Conservation (phyloP, 73 alveolate genomes). For the Uronychia setigera region DNA sequence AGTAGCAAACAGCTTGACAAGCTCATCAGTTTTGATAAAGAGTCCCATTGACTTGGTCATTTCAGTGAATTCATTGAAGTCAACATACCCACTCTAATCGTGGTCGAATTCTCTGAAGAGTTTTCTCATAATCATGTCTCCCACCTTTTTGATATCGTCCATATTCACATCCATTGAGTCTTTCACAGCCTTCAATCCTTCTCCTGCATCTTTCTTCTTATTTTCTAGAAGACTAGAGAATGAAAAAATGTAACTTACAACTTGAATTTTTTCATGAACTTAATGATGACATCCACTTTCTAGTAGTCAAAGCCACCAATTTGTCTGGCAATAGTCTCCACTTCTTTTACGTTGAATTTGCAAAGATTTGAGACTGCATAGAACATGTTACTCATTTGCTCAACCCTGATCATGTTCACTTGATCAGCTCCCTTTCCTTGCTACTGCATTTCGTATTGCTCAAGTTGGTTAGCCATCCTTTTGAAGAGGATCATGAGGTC, state of each 20-base stretch:
- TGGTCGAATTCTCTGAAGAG: slow-evolving; percentile 18
- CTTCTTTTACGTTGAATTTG: neutral
- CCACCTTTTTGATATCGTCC: neutral
- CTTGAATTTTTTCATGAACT: neutral
- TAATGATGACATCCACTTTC: neutral
- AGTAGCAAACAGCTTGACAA: slow-evolving; percentile 12
- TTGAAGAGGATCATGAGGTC: no score
- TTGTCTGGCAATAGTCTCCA: neutral
- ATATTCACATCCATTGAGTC: neutral
- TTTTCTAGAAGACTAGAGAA: neutral
- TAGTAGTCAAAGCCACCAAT: neutral
- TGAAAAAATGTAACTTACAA: neutral
- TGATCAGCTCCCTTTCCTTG: no score
- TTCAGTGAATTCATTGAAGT: slow-evolving; percentile 28
- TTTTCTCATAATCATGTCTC: neutral
- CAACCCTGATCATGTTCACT: no score
- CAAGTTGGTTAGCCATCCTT: no score
- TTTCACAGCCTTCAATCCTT: neutral
- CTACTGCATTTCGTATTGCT: no score
- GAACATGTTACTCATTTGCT: neutral
- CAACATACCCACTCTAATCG: slow-evolving; percentile 33
- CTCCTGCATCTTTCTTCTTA: neutral
- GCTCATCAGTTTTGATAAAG: slow-evolving; percentile 3
- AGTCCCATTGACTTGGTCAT: slow-evolving; percentile 31
- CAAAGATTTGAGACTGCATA: neutral